Evolutionary conservation across 176 grass and related monocot species (phyloP), one percentile per base, ranked within the genome.

Genomic region (Aegilops tauschii): DNA sequence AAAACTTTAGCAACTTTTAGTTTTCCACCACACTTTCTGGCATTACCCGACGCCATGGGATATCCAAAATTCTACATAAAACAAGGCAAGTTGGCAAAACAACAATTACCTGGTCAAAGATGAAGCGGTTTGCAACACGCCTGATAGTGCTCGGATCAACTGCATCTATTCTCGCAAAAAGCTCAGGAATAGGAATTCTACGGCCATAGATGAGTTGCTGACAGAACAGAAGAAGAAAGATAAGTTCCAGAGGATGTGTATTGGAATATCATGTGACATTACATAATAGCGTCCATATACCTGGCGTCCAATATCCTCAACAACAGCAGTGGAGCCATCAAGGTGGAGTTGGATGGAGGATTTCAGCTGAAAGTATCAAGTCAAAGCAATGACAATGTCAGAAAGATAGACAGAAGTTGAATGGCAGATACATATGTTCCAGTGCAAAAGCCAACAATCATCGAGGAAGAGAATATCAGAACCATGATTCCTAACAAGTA

Each of bases 111-210:
- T 99, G 97, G 84, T 99, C 97, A 89, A 99, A 99, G 87, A 99
- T 95, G 90, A 99, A 99, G 59, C 97, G 97, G 28, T 99, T 99
- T 32, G 97, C 94, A 65, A 99, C 92, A 84, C 97, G 92, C 80
- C 90, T 99, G 31, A 99, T 89, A 61, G 92, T 94, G 77, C 89
- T 97, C 77, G 97, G 92, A 58, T 99, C 97, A 80, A 99, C 97
- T 79, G 97, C 94, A 89, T 99, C 97, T 85, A 99, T 99, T 74
- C 97, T 96, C 39, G 97, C 90, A 86, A 99, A 99, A 90, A 99
- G 89, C 69, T 99, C 97, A 44, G 92, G 76, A 56, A 79, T 88
- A 31, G 97, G 92, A 76, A 99, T 86, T 94, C 97, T 96, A 62
- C 97, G 92, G n/a, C 97, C 97, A 86, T 99, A 99, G 62, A 88